Evolutionary conservation across 345 rosid species (phyloP).

Genomic region (Heritiera littoralis): DNA sequence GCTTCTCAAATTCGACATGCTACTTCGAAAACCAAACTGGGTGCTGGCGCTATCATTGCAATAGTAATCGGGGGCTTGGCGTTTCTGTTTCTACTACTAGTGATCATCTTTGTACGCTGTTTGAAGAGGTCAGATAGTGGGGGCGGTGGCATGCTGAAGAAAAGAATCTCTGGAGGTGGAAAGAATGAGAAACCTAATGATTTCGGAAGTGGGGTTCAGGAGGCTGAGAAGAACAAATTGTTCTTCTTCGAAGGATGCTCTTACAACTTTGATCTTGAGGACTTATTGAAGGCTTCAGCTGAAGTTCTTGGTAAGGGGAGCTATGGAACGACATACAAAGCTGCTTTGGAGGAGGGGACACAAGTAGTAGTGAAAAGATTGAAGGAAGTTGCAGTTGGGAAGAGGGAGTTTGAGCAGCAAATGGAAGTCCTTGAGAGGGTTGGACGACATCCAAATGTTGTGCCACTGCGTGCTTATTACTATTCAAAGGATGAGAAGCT

Average conservation of each 20-base stretch:
- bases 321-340: conserved; percentile 79
- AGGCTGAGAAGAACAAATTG: conserved; percentile 80
- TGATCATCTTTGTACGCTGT: conserved; percentile 39
- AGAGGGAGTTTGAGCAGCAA: conserved; percentile 81
- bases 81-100: conserved; percentile 40
- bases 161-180: conserved; percentile 39
- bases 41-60: conserved; percentile 45
- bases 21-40: conserved; percentile 35
- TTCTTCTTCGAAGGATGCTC: conserved; percentile 68
- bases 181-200: conserved; percentile 52
- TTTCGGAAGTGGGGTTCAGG: conserved; percentile 88
- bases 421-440: conserved; percentile 62
- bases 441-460: conserved; percentile 59
- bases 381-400: conserved; percentile 71
- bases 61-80: conserved; percentile 48
- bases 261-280: conserved; percentile 74
- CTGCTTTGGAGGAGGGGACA: conserved; percentile 73
- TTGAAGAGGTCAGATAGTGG: conserved; percentile 40
- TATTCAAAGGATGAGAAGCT: conserved; percentile 67
- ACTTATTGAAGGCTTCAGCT: conserved; percentile 82
- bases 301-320: conserved; percentile 93
- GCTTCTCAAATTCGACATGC: conserved; percentile 27
- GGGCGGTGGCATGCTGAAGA: conserved; percentile 31
- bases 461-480: conserved; percentile 57
- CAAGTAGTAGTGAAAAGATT: conserved; percentile 77